Conservation (phyloP, 2,329 filamentous ascomycete species). For the Macrophomina phaseolina region DNA sequence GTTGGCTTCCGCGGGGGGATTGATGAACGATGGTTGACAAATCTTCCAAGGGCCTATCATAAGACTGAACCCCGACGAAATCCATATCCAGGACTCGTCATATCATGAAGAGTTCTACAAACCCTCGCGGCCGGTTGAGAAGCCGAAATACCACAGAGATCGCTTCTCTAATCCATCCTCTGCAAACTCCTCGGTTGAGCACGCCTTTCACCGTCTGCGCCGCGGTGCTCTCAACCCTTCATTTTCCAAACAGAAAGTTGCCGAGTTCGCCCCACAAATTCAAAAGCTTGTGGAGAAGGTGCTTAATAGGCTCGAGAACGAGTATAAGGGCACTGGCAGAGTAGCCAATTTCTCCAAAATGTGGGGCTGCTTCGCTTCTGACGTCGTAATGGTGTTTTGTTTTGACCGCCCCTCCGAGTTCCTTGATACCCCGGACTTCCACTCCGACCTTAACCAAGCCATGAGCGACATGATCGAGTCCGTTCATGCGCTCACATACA, state of each 20-base stretch:
- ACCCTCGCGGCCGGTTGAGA: slow-evolving; percentile 28
- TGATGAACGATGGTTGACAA: neutral
- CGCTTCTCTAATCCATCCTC: slow-evolving; percentile 26
- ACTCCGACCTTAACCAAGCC: neutral
- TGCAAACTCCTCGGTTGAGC: neutral
- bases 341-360: neutral
- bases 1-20: too few species aligned
- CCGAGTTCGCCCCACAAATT: neutral
- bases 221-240: slow-evolving; percentile 34
- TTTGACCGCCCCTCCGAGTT: neutral
- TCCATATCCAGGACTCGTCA: slow-evolving; percentile 28
- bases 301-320: slow-evolving; percentile 9
- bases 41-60: slow-evolving; percentile 21
- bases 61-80: slow-evolving; percentile 28
- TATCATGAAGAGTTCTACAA: slow-evolving; percentile 3
- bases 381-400: neutral
- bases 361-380: neutral
- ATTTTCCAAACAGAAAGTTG: slow-evolving; percentile 14
- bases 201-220: slow-evolving; percentile 30
- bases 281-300: slow-evolving; percentile 30
- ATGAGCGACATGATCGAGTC: neutral
- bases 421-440: neutral
- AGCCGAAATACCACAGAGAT: slow-evolving; percentile 12
- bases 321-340: neutral
- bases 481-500: neutral